phyloP scores from a whole-genome alignment of 2,329 filamentous ascomycete species.

The Chaetoscypha palmicola region DNA sequence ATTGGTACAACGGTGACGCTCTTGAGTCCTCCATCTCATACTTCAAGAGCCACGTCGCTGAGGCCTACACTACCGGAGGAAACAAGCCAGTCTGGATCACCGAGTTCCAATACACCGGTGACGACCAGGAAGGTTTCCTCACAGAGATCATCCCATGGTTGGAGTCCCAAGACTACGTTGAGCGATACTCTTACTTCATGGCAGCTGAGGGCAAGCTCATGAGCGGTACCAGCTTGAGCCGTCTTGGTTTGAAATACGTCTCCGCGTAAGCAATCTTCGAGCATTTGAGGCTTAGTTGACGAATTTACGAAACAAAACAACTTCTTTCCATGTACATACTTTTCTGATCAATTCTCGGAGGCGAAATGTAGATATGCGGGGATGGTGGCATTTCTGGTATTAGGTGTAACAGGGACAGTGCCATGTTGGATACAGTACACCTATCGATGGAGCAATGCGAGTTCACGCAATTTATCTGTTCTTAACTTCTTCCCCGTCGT shows the following conservation, averaged over 20 bases:
- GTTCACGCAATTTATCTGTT: too few species aligned
- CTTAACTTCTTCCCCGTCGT: too few species aligned
- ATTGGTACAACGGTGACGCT: slow-evolving; percentile 39
- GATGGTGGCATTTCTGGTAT: background rate
- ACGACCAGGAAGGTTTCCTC: slow-evolving; percentile 34
- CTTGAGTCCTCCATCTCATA: slow-evolving; percentile 29
- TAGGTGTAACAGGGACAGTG: slow-evolving; percentile 1
- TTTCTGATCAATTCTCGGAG: background rate
- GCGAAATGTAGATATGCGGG: slow-evolving; percentile 2
- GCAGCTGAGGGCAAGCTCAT: slow-evolving; percentile 32
- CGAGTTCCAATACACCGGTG: slow-evolving; percentile 36
- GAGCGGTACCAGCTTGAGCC: slow-evolving; percentile 5
- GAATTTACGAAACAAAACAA: background rate
- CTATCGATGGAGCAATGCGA: too few species aligned
- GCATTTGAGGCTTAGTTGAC: background rate
- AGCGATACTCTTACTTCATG: slow-evolving; percentile 36
- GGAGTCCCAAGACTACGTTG: slow-evolving; percentile 33
- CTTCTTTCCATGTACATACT: slow-evolving; percentile 9
- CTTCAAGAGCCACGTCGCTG: slow-evolving; percentile 37
- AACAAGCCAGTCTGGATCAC: slow-evolving; percentile 39
- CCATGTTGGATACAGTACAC: background rate
- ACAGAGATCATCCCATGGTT: slow-evolving; percentile 38
- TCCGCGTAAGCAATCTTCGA: background rate
- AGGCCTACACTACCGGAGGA: slow-evolving; percentile 33
- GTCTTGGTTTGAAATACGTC: slow-evolving; percentile 7